Evolutionary conservation across 495 filamentous ascomycete species (phyloP).

Genomic region (Hypoxylon crocopeplum): DNA sequence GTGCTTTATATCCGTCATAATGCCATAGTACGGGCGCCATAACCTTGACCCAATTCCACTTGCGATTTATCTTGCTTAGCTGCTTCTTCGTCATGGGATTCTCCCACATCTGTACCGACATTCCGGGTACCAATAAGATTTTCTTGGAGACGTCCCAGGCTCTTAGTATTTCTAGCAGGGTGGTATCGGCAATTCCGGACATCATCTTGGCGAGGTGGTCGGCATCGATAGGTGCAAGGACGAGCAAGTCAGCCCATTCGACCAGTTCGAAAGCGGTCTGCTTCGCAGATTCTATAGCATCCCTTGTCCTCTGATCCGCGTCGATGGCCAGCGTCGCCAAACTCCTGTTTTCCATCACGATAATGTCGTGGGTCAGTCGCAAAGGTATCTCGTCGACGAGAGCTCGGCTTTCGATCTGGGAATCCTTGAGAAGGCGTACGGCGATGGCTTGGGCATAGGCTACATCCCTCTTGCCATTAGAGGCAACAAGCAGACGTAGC

Average conservation of each 20-base stretch:
- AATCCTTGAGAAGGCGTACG: slow-evolving; percentile 61
- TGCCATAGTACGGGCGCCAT: slow-evolving; percentile 75
- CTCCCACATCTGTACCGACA: slow-evolving; percentile 84
- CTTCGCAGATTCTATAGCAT: slow-evolving; percentile 52
- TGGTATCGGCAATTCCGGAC: slow-evolving; percentile 74
- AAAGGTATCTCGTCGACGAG: slow-evolving; percentile 61
- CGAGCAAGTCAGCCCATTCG: slow-evolving; percentile 85
- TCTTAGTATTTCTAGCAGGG: slow-evolving; percentile 75
- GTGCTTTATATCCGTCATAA: slow-evolving; percentile 58
- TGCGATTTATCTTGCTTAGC: slow-evolving; percentile 76
- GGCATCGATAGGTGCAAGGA: slow-evolving; percentile 84
- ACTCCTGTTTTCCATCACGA: slow-evolving; percentile 54
- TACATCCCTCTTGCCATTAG: slow-evolving; percentile 59
- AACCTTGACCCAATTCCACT: slow-evolving; percentile 83
- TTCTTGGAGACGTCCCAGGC: slow-evolving; percentile 86
- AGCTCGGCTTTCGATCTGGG: slow-evolving; percentile 60
- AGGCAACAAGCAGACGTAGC: slow-evolving; percentile 58
- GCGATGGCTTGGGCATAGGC: slow-evolving; percentile 60
- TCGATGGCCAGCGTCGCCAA: slow-evolving; percentile 38
- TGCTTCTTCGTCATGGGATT: slow-evolving; percentile 85
- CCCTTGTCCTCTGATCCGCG: slow-evolving; percentile 40
- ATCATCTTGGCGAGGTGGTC: slow-evolving; percentile 84
- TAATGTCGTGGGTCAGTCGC: slow-evolving; percentile 58
- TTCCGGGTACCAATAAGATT: slow-evolving; percentile 80
- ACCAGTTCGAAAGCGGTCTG: slow-evolving; percentile 72